Conservation (phyloP, 106 monocot genomes). For the Xerophyta viscosa region DNA sequence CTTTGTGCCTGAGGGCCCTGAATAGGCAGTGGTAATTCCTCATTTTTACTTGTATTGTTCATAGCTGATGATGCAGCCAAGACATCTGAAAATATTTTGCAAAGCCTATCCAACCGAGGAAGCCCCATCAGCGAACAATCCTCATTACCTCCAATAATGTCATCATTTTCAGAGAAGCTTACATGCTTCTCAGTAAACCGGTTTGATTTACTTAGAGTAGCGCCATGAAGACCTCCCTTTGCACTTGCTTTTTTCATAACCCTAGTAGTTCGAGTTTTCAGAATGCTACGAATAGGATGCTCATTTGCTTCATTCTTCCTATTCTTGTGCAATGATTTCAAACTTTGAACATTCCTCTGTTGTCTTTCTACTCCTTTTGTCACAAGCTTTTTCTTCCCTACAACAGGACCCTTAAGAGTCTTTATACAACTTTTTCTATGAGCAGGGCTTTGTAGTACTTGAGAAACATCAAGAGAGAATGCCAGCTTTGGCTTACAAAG, state of each 20-base stretch:
- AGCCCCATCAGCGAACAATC: conserved; percentile 19
- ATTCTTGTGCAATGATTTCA: conserved; percentile 23
- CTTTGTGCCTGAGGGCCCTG: conserved; percentile 6
- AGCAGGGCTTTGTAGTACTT: conserved; percentile 2
- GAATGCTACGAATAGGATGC: conserved; percentile 21
- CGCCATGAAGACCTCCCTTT: background rate
- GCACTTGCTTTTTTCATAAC: conserved; percentile 12
- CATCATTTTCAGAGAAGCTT: conserved; percentile 33
- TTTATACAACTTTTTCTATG: conserved; percentile 16
- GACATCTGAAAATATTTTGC: conserved; percentile 43
- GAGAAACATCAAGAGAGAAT: conserved; percentile 2
- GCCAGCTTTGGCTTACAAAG: conserved; percentile 10
- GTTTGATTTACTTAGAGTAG: conserved; percentile 1
- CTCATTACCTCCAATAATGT: conserved; percentile 13
- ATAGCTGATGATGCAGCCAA: conserved; percentile 36
- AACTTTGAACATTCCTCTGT: conserved; percentile 14
- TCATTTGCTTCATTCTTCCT: conserved; percentile 6
- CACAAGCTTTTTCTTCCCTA: conserved; percentile 11
- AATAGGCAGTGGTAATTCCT: conserved; percentile 4
- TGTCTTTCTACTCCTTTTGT: conserved; percentile 17
- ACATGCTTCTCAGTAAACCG: conserved; percentile 22
- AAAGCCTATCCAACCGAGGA: conserved; percentile 37
- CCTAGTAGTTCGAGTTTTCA: conserved; percentile 21
- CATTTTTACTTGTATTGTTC: conserved; percentile 6
- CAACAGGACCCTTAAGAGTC: conserved; percentile 4